These are phyloP conservation scores for Lentinula detonsa DNA, from an alignment of 768 basidiomycete genomes.

Conservation along the genomic window DNA sequence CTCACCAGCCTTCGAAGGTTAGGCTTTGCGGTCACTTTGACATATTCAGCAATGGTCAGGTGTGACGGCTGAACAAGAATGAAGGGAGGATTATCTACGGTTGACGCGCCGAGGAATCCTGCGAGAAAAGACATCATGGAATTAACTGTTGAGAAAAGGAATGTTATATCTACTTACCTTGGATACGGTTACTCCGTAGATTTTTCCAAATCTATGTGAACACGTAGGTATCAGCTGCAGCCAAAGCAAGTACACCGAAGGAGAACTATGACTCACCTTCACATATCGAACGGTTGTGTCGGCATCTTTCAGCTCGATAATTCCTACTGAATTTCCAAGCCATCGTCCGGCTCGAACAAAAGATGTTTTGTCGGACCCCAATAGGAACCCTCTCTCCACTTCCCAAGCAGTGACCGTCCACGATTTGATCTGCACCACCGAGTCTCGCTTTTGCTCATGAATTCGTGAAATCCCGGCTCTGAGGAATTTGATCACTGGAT, in stretches of 20 bases:
- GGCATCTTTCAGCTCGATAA: slow-evolving; percentile 3
- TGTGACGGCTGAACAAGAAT: slow-evolving; percentile 1
- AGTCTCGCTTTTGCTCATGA: neutral
- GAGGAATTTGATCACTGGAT: neutral
- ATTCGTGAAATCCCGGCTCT: slow-evolving; percentile 2
- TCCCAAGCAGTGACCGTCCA: slow-evolving; percentile 4
- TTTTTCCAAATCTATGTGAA: neutral
- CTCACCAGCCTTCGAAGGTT: neutral
- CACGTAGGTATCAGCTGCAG: neutral
- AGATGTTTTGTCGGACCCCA: neutral
- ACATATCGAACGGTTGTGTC: neutral
- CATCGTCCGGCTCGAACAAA: neutral
- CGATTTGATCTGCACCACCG: neutral
- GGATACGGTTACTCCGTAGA: slow-evolving; percentile 5
- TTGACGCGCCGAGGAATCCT: slow-evolving; percentile 6
- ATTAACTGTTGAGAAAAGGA: neutral
- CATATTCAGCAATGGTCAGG: neutral
- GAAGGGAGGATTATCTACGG: slow-evolving; percentile 4
- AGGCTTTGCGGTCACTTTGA: neutral
- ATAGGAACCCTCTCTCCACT: slow-evolving; percentile 1
- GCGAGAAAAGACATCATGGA: neutral
- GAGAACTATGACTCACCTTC: neutral
- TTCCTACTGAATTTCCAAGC: slow-evolving; percentile 3
- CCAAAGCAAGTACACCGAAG: neutral
- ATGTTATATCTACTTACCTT: neutral